Base-by-base conservation (phyloP, 2,329 filamentous ascomycete species). In the Aspergillus alliaceus region DNA sequence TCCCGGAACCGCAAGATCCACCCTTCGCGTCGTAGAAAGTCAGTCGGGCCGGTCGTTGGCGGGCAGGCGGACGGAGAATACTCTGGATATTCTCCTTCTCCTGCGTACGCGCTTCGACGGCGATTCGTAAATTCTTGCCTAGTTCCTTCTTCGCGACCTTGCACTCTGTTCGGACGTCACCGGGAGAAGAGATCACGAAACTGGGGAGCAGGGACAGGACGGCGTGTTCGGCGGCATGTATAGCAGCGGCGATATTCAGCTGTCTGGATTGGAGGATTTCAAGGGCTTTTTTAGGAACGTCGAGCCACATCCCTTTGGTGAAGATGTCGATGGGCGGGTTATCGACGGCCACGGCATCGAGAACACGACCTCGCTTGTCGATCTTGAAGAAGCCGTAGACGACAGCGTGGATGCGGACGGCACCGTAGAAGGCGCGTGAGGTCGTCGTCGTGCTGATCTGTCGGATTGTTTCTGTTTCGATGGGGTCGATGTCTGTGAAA, bases 301-400 rank as follows among this genome's bases (percentile, higher is more conserved):
- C 93, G 14, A 98, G 84, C 95, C 95, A 99, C 86, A 97, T 90
- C 37, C 93, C 95, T 71, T 95, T 96, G 66, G 86, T 90, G 69
- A 88, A 84, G 3, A 92, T 85, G 50, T 95, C 85, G 51, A 98
- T 91, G 0, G 95, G 92, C 3, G 93, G 93, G 64, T 96, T 96
- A 72, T 97, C 91, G 22, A 98, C 92, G 58, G 93, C 86, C 0
- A 98, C 89, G 2, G 93, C 93, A 71, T 99, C 95, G 14, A 98
- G 84, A 56, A 98, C 90, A 2, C 91, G 86, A 1, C 89, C 85
- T 64, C 86, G 88, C 69, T 88, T 89, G 74, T 98, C 93, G n/a
- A 97, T 80, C 72, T 98, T 98, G 83, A 97, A 98, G 79, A 95
- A 99, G 2, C 95, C 95, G 72, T 96, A 98, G 2, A 99, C 92